A percentile compares a stretch with the other conserved stretches of the same genome.
Evolutionary conservation across 805 yeast species (phyloP).

Genomic region (Metschnikowia colocasiae): DNA sequence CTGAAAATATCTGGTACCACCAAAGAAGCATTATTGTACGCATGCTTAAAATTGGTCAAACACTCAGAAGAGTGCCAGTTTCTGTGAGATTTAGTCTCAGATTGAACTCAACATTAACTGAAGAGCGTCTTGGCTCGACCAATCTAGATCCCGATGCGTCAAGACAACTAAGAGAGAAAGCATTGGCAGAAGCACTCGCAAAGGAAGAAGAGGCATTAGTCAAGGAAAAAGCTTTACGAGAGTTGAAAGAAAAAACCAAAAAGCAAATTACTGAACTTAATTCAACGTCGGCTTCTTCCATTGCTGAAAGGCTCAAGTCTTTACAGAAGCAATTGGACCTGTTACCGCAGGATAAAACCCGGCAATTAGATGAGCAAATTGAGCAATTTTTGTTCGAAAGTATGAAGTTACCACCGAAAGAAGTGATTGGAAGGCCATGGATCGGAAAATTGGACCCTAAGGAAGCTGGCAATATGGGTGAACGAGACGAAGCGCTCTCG

Average conservation of each 20-base stretch:
- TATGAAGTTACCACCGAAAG: slow-evolving; percentile 31
- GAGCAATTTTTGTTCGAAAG: slow-evolving; percentile 34
- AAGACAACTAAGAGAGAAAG: slow-evolving; percentile 35
- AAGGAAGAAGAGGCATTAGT: slow-evolving; percentile 39
- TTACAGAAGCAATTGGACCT: slow-evolving; percentile 29
- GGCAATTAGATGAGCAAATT: slow-evolving; percentile 39
- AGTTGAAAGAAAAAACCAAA: slow-evolving; percentile 27
- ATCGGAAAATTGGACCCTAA: slow-evolving; percentile 5
- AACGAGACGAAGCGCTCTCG: slow-evolving; percentile 9
- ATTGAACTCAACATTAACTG: slow-evolving; percentile 2
- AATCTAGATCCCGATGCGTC: not conserved
- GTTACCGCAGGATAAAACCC: slow-evolving; percentile 31
- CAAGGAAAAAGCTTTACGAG: slow-evolving; percentile 32
- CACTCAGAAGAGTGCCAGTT: not conserved
- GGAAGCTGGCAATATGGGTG: not conserved
- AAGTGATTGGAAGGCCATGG: slow-evolving; percentile 36
- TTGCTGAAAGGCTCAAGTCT: slow-evolving; percentile 27
- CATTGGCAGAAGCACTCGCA: slow-evolving; percentile 43
- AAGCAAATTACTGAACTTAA: slow-evolving; percentile 31
- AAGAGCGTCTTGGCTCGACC: not conserved
- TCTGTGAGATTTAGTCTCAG: not conserved
- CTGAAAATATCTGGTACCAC: not conserved
- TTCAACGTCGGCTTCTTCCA: slow-evolving; percentile 30
- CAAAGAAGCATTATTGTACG: not conserved
- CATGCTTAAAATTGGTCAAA: slow-evolving; percentile 3